Evolutionary conservation across 2,329 filamentous ascomycete genomes (phyloP).

Genomic region (Shiraia sp.): DNA sequence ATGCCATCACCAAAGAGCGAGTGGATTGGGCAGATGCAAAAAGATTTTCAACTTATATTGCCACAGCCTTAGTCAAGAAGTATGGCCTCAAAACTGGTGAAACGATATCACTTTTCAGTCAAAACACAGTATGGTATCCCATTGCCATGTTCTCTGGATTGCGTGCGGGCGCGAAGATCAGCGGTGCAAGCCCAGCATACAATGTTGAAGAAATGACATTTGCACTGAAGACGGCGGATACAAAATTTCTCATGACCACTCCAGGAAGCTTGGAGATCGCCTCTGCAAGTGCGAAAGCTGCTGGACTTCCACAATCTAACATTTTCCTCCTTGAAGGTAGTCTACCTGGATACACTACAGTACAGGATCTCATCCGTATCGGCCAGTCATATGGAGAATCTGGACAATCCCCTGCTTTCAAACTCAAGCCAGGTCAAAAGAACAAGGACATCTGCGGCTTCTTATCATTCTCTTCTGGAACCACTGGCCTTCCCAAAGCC

Average conservation of each 20-base stretch:
- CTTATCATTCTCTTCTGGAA: conserved; percentile 44
- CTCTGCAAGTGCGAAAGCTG: conserved; percentile 56
- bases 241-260: conserved; percentile 63
- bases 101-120: conserved; percentile 64
- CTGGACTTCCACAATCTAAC: conserved; percentile 56
- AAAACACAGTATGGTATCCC: conserved; percentile 70
- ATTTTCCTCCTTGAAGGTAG: conserved; percentile 63
- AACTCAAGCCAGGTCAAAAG: conserved; percentile 56
- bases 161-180: conserved; percentile 60
- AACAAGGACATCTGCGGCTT: conserved; percentile 62
- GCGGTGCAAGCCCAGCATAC: conserved; percentile 67
- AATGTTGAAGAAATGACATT: conserved; percentile 71
- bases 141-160: conserved; percentile 63
- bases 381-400: conserved; percentile 48
- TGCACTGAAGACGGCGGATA: conserved; percentile 61
- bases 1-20: conserved; percentile 62
- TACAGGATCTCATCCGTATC: conserved; percentile 51
- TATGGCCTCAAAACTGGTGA: conserved; percentile 60
- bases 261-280: conserved; percentile 60
- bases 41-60: conserved; percentile 60
- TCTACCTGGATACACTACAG: conserved; percentile 54
- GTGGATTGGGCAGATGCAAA: conserved; percentile 64
- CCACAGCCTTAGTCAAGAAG: conserved; percentile 61
- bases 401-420: conserved; percentile 54
- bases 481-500: conserved; percentile 44